Percentiles rank a stretch among this genome's conserved stretches.
These are phyloP conservation scores for sunflower (Helianthus annuus) DNA, from an alignment of 129 eudicot genomes.

Conservation along the genomic window DNA sequence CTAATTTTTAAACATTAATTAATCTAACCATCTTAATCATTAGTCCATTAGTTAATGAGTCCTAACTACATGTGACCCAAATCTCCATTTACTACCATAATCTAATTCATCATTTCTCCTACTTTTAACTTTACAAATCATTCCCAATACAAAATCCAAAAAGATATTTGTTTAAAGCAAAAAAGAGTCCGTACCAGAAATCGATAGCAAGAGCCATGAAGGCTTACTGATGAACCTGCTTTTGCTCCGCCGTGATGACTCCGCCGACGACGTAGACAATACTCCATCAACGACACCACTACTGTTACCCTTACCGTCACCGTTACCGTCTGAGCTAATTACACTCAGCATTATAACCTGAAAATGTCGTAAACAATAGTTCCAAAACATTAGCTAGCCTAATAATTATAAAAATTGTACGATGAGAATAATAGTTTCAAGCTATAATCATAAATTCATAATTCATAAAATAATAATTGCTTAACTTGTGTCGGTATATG, in stretches of 20 bases:
- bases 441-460: too few relatives aligned
- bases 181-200: constrained; percentile 29
- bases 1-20: not conserved
- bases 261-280: constrained; percentile 17
- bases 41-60: constrained; percentile 2
- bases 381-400: constrained; percentile 26
- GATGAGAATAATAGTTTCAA: constrained; percentile 16
- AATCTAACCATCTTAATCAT: constrained; percentile 1
- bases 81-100: constrained; percentile 5
- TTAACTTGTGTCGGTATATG: constrained; percentile 20
- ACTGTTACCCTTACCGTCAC: not conserved
- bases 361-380: constrained; percentile 26
- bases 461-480: not conserved
- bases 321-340: constrained; percentile 9
- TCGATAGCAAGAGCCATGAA: constrained; percentile 42
- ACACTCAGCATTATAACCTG: constrained; percentile 35
- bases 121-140: constrained; percentile 22
- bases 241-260: constrained; percentile 31
- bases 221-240: constrained; percentile 36
- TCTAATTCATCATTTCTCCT: not conserved
- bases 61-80: constrained; percentile 6
- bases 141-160: constrained; percentile 24
- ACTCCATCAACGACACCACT: constrained; percentile 19
- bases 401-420: not conserved
- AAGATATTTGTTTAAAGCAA: not conserved